Evolutionary conservation across 1,139 yeast genomes (phyloP).

Genomic region (Hyphopichia pseudoburtonii): DNA sequence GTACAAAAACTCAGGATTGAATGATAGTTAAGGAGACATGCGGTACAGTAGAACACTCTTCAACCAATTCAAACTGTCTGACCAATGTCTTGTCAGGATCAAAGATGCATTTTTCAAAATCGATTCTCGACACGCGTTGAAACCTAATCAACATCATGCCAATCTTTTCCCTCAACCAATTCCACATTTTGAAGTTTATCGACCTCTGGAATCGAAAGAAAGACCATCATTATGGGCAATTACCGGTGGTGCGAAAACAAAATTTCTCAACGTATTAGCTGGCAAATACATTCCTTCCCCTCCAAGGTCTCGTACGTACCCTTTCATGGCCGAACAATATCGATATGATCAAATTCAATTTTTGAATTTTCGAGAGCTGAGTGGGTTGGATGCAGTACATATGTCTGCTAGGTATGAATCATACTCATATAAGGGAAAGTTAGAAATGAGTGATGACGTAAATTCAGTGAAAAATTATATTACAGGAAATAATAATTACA

Average conservation of each 20-base stretch:
- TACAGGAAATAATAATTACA: slow-evolving; percentile 50
- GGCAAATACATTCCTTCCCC: slow-evolving; percentile 52
- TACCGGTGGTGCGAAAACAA: slow-evolving; percentile 36
- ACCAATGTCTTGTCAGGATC: slow-evolving; percentile 13
- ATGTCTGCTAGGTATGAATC: slow-evolving; percentile 87
- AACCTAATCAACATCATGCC: slow-evolving; percentile 10
- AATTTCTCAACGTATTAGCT: slow-evolving; percentile 31
- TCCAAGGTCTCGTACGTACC: slow-evolving; percentile 54
- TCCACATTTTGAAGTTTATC: slow-evolving; percentile 21
- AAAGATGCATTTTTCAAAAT: slow-evolving; percentile 17
- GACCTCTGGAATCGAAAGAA: slow-evolving; percentile 11
- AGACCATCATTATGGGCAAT: slow-evolving; percentile 32
- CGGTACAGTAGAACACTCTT: background rate
- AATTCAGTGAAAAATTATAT: slow-evolving; percentile 66
- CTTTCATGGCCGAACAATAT: slow-evolving; percentile 39
- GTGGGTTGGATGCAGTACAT: slow-evolving; percentile 66
- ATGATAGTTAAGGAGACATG: too few relatives aligned
- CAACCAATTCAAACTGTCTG: slow-evolving; percentile 2
- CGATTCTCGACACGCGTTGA: slow-evolving; percentile 6
- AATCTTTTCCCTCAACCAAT: slow-evolving; percentile 26
- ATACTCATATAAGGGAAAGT: slow-evolving; percentile 54
- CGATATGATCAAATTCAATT: slow-evolving; percentile 29
- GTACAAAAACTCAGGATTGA: too few relatives aligned
- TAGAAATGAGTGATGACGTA: slow-evolving; percentile 68
- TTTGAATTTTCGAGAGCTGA: slow-evolving; percentile 60